Conservation (phyloP, 306 rosid species). For the Arachis stenosperma region DNA sequence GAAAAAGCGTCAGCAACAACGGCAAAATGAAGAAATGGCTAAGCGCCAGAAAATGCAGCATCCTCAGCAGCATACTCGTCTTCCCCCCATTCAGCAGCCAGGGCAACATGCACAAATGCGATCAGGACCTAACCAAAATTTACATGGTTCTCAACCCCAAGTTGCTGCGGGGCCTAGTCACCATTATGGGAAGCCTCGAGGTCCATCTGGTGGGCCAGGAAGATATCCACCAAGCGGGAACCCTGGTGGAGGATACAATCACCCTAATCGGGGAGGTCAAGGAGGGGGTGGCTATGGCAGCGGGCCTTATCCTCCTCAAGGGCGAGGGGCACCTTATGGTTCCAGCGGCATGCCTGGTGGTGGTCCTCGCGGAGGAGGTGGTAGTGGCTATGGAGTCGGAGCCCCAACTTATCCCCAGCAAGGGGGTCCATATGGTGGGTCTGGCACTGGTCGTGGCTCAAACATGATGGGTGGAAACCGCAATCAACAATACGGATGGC, state of each 20-base stretch:
- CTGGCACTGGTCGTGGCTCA: constrained; percentile 47
- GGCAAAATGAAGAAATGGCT: constrained; percentile 62
- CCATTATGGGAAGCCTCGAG: constrained; percentile 58
- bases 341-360: constrained; percentile 61
- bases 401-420: constrained; percentile 64
- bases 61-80: constrained; percentile 56
- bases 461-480: constrained; percentile 55
- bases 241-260: constrained; percentile 53
- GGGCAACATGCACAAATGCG: constrained; percentile 52
- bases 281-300: constrained; percentile 53
- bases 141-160: constrained; percentile 50
- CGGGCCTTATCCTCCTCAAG: constrained; percentile 71
- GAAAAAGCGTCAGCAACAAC: constrained; percentile 72
- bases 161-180: constrained; percentile 60
- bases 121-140: constrained; percentile 52
- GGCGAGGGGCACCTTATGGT: constrained; percentile 65
- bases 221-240: constrained; percentile 59
- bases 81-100: constrained; percentile 55
- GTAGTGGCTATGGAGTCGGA: constrained; percentile 55
- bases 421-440: constrained; percentile 61
- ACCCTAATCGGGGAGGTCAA: constrained; percentile 52
- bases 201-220: constrained; percentile 56
- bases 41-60: constrained; percentile 66
- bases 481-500: constrained; percentile 66
- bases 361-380: constrained; percentile 64